A percentile compares a stretch with the other conserved stretches of the same genome.
phyloP scores from a whole-genome alignment of 495 filamentous ascomycete species.

The Penicillium flavigenum region DNA sequence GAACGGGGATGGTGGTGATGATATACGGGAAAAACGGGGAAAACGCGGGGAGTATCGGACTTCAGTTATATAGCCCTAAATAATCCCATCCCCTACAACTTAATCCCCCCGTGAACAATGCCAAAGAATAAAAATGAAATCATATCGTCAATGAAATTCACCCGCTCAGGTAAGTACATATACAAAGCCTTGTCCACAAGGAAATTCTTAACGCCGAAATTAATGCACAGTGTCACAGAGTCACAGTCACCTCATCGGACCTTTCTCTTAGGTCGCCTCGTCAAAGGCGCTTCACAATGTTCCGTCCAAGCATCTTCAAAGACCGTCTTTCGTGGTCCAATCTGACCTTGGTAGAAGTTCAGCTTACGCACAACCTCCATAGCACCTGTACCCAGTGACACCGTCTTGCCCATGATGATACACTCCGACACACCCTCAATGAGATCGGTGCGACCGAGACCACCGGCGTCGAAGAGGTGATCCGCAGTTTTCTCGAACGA shows the following conservation, averaged over 20 bases:
- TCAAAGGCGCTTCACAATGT: conserved; percentile 29
- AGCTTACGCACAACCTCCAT: conserved; percentile 82
- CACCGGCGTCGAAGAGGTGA: conserved; percentile 93
- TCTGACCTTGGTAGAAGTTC: conserved; percentile 62
- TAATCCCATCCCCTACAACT: no score
- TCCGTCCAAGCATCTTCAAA: conserved; percentile 77
- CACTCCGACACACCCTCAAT: conserved; percentile 95
- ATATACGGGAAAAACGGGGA: no score
- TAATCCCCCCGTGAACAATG: not conserved
- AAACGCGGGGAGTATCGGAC: not conserved
- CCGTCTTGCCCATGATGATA: conserved; percentile 96
- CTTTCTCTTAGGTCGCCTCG: conserved; percentile 25
- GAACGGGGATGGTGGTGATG: no score
- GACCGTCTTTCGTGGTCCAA: conserved; percentile 60
- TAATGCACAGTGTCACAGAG: conserved; percentile 23
- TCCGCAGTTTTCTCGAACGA: conserved; percentile 99
- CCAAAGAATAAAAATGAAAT: not conserved
- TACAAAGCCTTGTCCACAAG: conserved; percentile 26
- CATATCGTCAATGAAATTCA: conserved; percentile 8
- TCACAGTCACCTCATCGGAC: conserved; percentile 19
- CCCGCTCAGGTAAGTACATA: conserved; percentile 22
- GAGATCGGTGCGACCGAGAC: conserved; percentile 79
- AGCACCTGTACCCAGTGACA: conserved; percentile 86
- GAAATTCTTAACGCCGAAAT: conserved; percentile 26
- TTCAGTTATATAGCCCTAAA: conserved; percentile 1